A percentile compares a stretch with the other conserved stretches of the same genome.
These are phyloP conservation scores for Erythrophleum fordii DNA, from an alignment of 306 rosid species.

Conservation along the genomic window DNA sequence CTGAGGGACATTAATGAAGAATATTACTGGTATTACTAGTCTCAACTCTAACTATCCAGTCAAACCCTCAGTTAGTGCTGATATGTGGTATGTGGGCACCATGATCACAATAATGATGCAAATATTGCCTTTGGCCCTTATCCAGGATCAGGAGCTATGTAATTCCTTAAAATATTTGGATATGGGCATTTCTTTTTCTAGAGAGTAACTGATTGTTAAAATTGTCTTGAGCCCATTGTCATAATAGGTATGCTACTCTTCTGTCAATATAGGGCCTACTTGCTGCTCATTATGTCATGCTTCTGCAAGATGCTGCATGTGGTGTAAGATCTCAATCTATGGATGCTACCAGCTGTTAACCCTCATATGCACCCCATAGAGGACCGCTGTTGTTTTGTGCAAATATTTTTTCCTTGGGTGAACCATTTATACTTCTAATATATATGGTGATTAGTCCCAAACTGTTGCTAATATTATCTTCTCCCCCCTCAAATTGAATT, in stretches of 20 bases:
- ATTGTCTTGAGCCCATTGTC: neutral
- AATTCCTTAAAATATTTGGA: neutral
- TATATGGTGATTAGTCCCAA: neutral
- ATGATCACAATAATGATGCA: neutral
- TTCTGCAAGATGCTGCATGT: neutral
- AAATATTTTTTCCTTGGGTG: neutral
- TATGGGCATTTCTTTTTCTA: neutral
- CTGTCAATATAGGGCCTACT: neutral
- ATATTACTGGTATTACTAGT: neutral
- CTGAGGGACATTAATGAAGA: slow-evolving; percentile 12
- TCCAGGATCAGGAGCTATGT: neutral
- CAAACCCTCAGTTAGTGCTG: neutral
- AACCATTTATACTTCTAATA: neutral
- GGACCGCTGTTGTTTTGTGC: neutral
- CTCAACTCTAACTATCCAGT: neutral
- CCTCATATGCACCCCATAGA: neutral
- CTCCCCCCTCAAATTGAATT: neutral
- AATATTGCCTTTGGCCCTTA: neutral
- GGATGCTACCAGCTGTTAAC: neutral
- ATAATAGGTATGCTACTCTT: neutral
- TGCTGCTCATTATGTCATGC: slow-evolving; percentile 1
- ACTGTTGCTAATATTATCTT: neutral
- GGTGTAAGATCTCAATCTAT: neutral
- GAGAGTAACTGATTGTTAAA: slow-evolving; percentile 2
- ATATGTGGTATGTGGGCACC: neutral